Evolutionary conservation across 345 rosid genomes (phyloP).

Genomic region (Camelina laxa): DNA sequence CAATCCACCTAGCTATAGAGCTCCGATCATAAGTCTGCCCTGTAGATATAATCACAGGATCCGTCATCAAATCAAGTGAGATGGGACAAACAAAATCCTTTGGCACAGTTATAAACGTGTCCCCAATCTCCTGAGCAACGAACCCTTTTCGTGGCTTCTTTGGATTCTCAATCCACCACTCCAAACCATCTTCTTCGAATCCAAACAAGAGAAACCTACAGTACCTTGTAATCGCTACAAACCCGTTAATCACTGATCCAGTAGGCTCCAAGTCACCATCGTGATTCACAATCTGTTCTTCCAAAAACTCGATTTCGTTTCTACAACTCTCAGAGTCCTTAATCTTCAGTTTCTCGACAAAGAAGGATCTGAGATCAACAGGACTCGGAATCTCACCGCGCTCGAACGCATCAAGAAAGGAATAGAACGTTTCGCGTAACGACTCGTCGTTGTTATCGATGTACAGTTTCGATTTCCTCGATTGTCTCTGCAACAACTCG

Average conservation of each 20-base stretch:
- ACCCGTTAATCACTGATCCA: slow-evolving; percentile 77
- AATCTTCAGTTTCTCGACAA: slow-evolving; percentile 64
- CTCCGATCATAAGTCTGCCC: slow-evolving; percentile 93
- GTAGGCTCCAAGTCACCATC: slow-evolving; percentile 90
- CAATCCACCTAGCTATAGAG: slow-evolving; percentile 89
- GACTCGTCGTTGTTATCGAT: slow-evolving; percentile 76
- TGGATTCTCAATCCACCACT: slow-evolving; percentile 48
- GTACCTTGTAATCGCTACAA: slow-evolving; percentile 79
- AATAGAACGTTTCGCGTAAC: slow-evolving; percentile 56
- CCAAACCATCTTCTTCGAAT: slow-evolving; percentile 64
- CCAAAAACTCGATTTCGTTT: slow-evolving; percentile 80
- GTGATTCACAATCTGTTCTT: slow-evolving; percentile 86
- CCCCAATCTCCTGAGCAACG: slow-evolving; percentile 73
- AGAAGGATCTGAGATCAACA: slow-evolving; percentile 54
- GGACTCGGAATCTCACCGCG: slow-evolving; percentile 58
- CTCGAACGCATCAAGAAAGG: slow-evolving; percentile 73
- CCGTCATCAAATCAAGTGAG: slow-evolving; percentile 86
- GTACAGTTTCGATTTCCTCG: slow-evolving; percentile 57
- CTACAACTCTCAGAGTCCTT: slow-evolving; percentile 65
- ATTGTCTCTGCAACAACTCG: slow-evolving; percentile 69
- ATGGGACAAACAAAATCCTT: slow-evolving; percentile 92
- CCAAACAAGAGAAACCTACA: slow-evolving; percentile 80
- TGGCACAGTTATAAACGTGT: slow-evolving; percentile 66
- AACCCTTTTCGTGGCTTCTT: slow-evolving; percentile 68
- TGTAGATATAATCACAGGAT: slow-evolving; percentile 86